Evolutionary conservation across 352 stramenopile genomes (phyloP).

Genomic region (Aphanomyces euteiches): DNA sequence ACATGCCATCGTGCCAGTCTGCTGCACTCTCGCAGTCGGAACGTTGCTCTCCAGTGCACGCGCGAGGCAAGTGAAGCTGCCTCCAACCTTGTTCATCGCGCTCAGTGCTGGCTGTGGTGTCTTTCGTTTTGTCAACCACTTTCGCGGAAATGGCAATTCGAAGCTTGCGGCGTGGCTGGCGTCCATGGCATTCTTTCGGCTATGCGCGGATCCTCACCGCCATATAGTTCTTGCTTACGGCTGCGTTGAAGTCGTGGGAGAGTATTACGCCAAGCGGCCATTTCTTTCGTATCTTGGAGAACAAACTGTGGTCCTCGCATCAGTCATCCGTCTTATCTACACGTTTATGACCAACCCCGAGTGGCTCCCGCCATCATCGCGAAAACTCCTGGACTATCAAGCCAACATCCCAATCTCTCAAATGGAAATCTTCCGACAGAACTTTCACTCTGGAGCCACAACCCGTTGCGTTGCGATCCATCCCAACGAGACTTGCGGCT

Average conservation of each 20-base stretch:
- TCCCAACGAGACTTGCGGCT: conserved; percentile 1
- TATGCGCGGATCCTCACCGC: neutral
- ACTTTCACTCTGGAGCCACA: neutral
- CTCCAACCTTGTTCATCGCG: neutral
- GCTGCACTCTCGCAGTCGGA: neutral
- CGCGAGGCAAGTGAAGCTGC: neutral
- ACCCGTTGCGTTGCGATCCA: neutral
- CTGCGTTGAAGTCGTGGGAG: neutral
- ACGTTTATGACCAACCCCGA: neutral
- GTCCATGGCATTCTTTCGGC: neutral
- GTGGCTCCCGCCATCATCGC: conserved; percentile 6
- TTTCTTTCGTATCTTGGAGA: neutral
- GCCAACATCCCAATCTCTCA: neutral
- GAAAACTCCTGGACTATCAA: conserved; percentile 2
- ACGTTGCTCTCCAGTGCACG: neutral
- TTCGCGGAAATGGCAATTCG: neutral
- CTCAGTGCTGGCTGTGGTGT: neutral
- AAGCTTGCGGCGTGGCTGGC: neutral
- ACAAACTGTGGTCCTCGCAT: neutral
- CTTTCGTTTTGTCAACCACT: conserved; percentile 5
- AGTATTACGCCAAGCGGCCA: neutral
- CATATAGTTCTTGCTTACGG: neutral
- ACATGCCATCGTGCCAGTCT: neutral
- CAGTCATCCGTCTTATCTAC: neutral
- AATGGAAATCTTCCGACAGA: neutral